Evolutionary conservation across 139 green algal species (phyloP), one percentile per base, ranked within the genome.

Genomic region (Parachlorella kessleri): DNA sequence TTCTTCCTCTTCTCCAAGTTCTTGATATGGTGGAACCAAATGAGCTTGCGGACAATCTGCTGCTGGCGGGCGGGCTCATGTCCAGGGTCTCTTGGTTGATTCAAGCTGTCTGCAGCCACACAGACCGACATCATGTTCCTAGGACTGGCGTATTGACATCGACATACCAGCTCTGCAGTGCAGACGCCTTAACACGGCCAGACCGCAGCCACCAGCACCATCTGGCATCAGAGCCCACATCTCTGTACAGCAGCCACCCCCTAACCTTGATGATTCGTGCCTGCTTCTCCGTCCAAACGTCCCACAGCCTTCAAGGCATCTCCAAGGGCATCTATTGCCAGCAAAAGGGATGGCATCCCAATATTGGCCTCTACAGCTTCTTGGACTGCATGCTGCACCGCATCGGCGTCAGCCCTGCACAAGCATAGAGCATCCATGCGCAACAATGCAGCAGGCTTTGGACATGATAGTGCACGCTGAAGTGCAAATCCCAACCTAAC

Each of bases 11-110:
- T 95, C 4, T 66, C 79, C 28, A 79, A 32, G 28, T 66, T 86
- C 76, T 93, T 93, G 77, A 95, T 93, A 83, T 95, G 92, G 64
- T 95, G 92, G 42, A 95, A 93, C 48, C 48, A 59, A 59, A 59
- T 18, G 14, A 59, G 48, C 48, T 59, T 59, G 48, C 48, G 48
- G 14, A 59, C 48, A 14, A 59, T 90, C 89, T 89, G 33, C 89
- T 78, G 48, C 68, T 70, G n/a, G n/a, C n/a, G n/a, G n/a, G n/a
- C n/a, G n/a, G n/a, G n/a, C n/a, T n/a, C 76, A 53, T 33, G 53
- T 63, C 37, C 76, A 71, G 42, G 70, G 76, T 54, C 70, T 38
- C 54, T 39, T 42, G 42, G 26, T 39, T 65, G 33, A 32, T 1
- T 4, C 53, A 9, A 68, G 30, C 48, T 76, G 71, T 53, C 21